Conservation (phyloP, 1,284 basidiomycete species). For the Pseudozyma tsukubaensis region DNA sequence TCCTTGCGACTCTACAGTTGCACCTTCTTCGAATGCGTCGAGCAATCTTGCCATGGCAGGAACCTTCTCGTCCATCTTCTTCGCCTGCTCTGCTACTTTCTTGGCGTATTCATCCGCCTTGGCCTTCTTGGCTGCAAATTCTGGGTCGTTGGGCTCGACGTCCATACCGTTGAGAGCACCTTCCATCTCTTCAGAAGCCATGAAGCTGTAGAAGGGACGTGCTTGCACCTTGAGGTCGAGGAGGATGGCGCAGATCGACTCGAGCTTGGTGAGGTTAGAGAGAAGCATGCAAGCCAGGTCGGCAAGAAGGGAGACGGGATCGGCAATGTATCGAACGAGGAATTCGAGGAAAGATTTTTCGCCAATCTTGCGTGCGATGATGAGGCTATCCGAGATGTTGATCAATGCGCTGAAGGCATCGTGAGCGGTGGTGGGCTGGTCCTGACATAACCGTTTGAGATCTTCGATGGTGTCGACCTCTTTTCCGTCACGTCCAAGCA, state of each 20-base stretch:
- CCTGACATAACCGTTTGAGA: constrained; percentile 84
- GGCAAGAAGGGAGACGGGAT: constrained; percentile 86
- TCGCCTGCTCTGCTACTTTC: constrained; percentile 48
- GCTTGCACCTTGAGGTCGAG: constrained; percentile 73
- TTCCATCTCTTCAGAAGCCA: constrained; percentile 57
- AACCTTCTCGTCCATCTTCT: constrained; percentile 56
- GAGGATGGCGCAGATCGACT: constrained; percentile 77
- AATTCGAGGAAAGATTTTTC: constrained; percentile 83
- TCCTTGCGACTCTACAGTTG: constrained; percentile 55
- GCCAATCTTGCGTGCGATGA: constrained; percentile 77
- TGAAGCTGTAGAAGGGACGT: constrained; percentile 63
- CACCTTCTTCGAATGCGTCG: constrained; percentile 68
- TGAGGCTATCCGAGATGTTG: constrained; percentile 88
- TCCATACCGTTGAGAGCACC: constrained; percentile 60
- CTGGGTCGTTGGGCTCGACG: constrained; percentile 59
- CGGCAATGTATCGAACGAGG: constrained; percentile 88
- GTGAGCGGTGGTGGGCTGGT: constrained; percentile 84
- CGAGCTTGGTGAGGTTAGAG: constrained; percentile 88
- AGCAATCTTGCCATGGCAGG: constrained; percentile 63
- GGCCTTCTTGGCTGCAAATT: constrained; percentile 59
- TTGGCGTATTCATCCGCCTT: constrained; percentile 48
- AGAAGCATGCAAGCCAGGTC: constrained; percentile 96
- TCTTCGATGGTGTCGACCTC: constrained; percentile 71
- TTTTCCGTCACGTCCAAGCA: constrained; percentile 57
- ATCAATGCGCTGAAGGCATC: constrained; percentile 94